phyloP scores from a whole-genome alignment of 164 flowering plant genomes.

The Houttuynia cordata region DNA sequence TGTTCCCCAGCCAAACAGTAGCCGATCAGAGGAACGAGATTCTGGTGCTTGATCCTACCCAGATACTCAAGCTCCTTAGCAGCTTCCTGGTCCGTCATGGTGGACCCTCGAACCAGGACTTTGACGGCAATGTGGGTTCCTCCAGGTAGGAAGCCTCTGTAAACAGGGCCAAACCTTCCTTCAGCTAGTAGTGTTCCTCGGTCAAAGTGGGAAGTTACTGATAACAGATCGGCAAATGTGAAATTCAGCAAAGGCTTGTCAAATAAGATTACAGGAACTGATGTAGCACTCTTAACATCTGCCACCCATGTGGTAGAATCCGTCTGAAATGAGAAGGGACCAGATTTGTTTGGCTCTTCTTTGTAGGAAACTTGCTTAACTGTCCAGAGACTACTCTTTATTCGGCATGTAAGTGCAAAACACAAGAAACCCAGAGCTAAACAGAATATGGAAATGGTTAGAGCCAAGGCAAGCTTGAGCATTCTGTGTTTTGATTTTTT shows the following conservation, averaged over 20 bases:
- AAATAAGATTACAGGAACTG: constrained; percentile 67
- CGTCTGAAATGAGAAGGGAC: constrained; percentile 79
- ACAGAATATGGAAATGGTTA: constrained; percentile 39
- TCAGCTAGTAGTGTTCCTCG: constrained; percentile 66
- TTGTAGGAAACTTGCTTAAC: constrained; percentile 52
- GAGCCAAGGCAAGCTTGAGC: constrained; percentile 44
- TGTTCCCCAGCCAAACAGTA: constrained; percentile 86
- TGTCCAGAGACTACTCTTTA: constrained; percentile 37
- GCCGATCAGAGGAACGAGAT: constrained; percentile 76
- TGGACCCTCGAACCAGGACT: constrained; percentile 67
- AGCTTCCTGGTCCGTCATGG: constrained; percentile 71
- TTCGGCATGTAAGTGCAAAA: constrained; percentile 53
- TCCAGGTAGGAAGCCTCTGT: constrained; percentile 68
- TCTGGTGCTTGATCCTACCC: constrained; percentile 73
- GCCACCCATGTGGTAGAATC: constrained; percentile 90
- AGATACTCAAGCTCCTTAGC: constrained; percentile 67
- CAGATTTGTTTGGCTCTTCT: constrained; percentile 56
- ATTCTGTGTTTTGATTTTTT: constrained; percentile 24
- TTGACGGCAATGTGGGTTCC: constrained; percentile 84
- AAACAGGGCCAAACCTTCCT: constrained; percentile 83
- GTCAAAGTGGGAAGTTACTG: constrained; percentile 79
- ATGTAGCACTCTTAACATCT: constrained; percentile 66
- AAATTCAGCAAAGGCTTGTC: constrained; percentile 80
- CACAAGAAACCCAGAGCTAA: constrained; percentile 43
- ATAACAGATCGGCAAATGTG: constrained; percentile 74